Base-by-base conservation (phyloP, 371 early-diverging fungal genomes). In the Mortierella sp. region DNA sequence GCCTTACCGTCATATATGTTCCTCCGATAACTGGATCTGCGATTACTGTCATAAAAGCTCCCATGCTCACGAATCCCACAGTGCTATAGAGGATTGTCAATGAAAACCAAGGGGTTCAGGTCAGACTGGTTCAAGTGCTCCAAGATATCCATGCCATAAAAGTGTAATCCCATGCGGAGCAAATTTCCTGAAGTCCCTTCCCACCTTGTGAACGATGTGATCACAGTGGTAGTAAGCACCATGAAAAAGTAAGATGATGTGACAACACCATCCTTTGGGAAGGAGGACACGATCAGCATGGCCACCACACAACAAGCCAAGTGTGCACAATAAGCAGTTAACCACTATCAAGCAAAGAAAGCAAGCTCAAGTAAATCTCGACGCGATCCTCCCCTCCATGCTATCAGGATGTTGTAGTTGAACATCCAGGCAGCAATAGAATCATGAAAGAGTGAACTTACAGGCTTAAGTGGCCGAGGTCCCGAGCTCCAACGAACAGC, bases 21-120 rank as follows among this genome's bases (percentile, higher is more conserved):
- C 96, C 96, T 42, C 97, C 98, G 61, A 98, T 96, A 18, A 90
- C 71, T 2, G 99, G 99, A 73, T 98, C 99, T 2, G 95, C 93
- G 61, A 98, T 96, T 62, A 87, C 86, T 19, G 97, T 93, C 84
- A 97, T 94, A 71, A 96, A 98, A 1, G 95, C 94, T 5, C 95
- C 94, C 63, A 98, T 88, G 43, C 95, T 91, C 49, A 98, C 98
- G 81, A 98, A 98, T 78, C 94, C 94, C 14, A 98, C 94, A 0
- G 97, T 98, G 62, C 94, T 89, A 59, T 26, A 19, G 4, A 31
- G 2, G 10, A 26, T 10, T 13, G 27, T 34, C 9, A 24, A 18
- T 23, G 30, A 5, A 14, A 8, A 45, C 4, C 7, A 10, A 4
- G 34, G 10, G 4, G 10, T 34, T 34, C 34, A 10, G 10, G 34